Evolutionary conservation across 1,284 basidiomycete genomes (phyloP), one percentile per base, ranked within the genome.

Genomic region (Pisolithus thermaeus): DNA sequence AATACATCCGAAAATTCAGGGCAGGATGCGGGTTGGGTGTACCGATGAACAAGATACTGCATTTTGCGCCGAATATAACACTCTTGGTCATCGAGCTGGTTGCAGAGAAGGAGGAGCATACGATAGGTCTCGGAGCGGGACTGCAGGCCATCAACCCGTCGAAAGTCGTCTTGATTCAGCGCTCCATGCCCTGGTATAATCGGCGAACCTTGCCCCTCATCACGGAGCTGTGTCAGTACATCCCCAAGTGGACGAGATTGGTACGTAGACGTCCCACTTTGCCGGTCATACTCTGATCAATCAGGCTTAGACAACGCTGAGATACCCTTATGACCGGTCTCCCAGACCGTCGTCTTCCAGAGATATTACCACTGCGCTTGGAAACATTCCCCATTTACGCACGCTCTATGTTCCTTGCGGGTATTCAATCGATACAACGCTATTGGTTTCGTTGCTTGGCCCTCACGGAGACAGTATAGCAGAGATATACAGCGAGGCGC

Each of bases 381-480:
- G 28, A 20, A 46, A 36, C 12, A 46, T 35, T 2, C 44, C 44
- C 11, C 30, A 46, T 22, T 36, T 46, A 18, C 30, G 35, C 20
- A 46, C 44, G n/a, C 44, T 46, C n/a, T 46, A 36, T 20, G 44
- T 46, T 23, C 44, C 30, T 16, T 46, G 44, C 44, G 44, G 44
- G 9, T 46, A 46, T 23, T 46, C 32, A 14, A 46, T 46, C 28
- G 44, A 46, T 18, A 32, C 20, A 9, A 32, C 44, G n/a, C 5
- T 46, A 20, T 36, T 46, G 30, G 44, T 46, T 30, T 32, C 44
- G 30, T 22, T 46, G 18, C 44, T 46, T 8, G 44, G 44, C 16
- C 9, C n/a, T 3, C 14, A 22, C 6, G 44, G 44, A 18, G 44
- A 46, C 14, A 46, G 28, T 16, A 18, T 46, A 18, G 36, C 18